phyloP scores from a whole-genome alignment of 495 filamentous ascomycete genomes.

The Lasiosphaeriaceae sp. region DNA sequence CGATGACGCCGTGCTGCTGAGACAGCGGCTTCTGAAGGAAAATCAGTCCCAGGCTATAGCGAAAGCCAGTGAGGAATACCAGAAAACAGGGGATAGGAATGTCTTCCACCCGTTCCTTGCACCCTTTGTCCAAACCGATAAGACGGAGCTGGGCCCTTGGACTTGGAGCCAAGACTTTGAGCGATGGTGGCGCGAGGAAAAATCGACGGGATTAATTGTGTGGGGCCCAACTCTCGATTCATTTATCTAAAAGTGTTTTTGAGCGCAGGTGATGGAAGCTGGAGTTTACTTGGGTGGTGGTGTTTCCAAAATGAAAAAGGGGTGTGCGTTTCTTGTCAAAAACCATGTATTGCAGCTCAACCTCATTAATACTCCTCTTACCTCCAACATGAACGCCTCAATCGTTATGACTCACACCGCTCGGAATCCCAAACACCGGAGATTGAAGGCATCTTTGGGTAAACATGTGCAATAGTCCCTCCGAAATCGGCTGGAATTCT shows the following conservation, averaged over 20 bases:
- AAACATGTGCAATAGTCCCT: too few species aligned
- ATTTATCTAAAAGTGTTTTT: neutral
- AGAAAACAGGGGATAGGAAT: neutral
- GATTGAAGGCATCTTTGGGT: too few species aligned
- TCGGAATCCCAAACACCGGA: too few species aligned
- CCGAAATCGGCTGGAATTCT: too few species aligned
- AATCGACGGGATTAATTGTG: neutral
- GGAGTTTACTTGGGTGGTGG: too few species aligned
- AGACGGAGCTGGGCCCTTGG: neutral
- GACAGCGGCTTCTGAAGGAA: neutral
- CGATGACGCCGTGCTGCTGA: neutral
- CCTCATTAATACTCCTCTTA: too few species aligned
- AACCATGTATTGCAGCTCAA: too few species aligned
- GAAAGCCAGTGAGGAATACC: neutral
- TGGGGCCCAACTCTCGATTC: neutral
- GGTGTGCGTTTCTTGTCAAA: too few species aligned
- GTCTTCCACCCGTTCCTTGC: neutral
- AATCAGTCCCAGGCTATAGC: neutral
- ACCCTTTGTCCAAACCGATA: neutral
- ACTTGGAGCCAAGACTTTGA: neutral
- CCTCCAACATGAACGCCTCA: too few species aligned
- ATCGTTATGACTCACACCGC: too few species aligned
- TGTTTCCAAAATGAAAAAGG: too few species aligned
- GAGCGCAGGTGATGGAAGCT: too few species aligned
- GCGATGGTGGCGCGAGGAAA: neutral